phyloP scores from a whole-genome alignment of 106 monocot species.

The Agapanthus africanus region DNA sequence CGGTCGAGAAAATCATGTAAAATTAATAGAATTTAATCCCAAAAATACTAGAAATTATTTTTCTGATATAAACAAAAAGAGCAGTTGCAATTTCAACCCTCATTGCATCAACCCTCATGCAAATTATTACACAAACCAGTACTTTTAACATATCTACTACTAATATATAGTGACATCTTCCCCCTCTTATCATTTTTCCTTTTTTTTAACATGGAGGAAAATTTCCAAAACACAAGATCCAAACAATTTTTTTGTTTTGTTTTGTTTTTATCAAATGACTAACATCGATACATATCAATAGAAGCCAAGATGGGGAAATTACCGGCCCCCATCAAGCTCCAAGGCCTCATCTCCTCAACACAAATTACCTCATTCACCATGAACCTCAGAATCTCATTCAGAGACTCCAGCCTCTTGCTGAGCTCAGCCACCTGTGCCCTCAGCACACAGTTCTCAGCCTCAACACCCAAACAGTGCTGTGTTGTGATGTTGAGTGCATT shows the following conservation, averaged over 20 bases:
- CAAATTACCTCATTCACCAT: conserved; percentile 12
- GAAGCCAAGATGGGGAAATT: not conserved
- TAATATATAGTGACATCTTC: not conserved
- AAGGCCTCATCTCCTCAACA: not conserved
- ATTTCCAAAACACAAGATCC: not conserved
- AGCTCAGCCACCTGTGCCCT: conserved; percentile 52
- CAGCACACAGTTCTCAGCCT: conserved; percentile 58
- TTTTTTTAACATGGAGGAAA: not conserved
- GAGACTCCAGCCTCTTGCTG: conserved; percentile 31
- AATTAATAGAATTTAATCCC: too few species aligned
- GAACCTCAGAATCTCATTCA: conserved; percentile 41
- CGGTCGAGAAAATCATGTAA: too few species aligned
- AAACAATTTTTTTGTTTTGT: not conserved
- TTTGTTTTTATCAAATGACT: not conserved
- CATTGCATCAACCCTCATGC: too few species aligned
- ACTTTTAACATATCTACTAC: not conserved
- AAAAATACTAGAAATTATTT: too few species aligned
- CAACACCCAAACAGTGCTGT: conserved; percentile 21
- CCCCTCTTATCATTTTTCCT: too few species aligned
- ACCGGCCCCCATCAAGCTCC: not conserved
- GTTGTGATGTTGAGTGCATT: conserved; percentile 14
- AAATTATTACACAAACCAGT: not conserved
- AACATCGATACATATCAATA: not conserved
- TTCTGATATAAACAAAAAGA: too few species aligned
- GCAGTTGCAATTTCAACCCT: too few species aligned